A percentile compares a stretch with the other conserved stretches of the same genome.
Evolutionary conservation across 2,329 filamentous ascomycete genomes (phyloP).

Genomic region (Aspergillus persii): DNA sequence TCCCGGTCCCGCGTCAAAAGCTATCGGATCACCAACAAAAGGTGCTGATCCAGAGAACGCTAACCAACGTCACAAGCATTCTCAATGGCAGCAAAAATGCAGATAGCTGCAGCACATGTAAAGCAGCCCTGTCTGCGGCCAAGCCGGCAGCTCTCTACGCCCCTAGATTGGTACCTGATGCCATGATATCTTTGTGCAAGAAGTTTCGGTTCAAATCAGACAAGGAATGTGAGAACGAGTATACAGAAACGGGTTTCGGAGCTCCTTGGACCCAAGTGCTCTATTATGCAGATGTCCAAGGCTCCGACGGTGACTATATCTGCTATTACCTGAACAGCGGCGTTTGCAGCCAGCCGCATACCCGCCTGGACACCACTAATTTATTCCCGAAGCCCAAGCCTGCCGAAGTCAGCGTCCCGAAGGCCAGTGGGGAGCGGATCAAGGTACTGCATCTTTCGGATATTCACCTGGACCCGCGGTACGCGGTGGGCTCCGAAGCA

Average conservation of each 20-base stretch:
- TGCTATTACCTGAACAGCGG: slow-evolving; percentile 50
- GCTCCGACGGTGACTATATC: slow-evolving; percentile 57
- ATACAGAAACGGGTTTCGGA: slow-evolving; percentile 49
- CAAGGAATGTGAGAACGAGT: slow-evolving; percentile 49
- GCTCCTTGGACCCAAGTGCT: slow-evolving; percentile 59
- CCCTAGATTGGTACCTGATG: slow-evolving; percentile 49
- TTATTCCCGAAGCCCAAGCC: slow-evolving; percentile 58
- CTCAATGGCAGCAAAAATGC: slow-evolving; percentile 42
- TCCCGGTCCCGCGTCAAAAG: slow-evolving; percentile 48
- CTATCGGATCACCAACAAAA: slow-evolving; percentile 42
- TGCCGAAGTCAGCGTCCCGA: slow-evolving; percentile 41
- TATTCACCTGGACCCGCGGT: slow-evolving; percentile 56
- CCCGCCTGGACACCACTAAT: slow-evolving; percentile 44
- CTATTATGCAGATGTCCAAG: slow-evolving; percentile 52
- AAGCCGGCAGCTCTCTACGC: slow-evolving; percentile 52
- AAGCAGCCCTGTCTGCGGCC: slow-evolving; percentile 50
- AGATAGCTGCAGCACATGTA: slow-evolving; percentile 54
- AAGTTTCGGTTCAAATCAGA: slow-evolving; percentile 48
- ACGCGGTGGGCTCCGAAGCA: slow-evolving; percentile 52
- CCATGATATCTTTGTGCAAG: slow-evolving; percentile 53
- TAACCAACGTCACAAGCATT: slow-evolving; percentile 44
- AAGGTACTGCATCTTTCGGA: slow-evolving; percentile 59
- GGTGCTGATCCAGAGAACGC: slow-evolving; percentile 41
- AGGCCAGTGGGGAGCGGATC: slow-evolving; percentile 52
- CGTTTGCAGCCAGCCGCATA: slow-evolving; percentile 50